Evolutionary conservation across 768 basidiomycete species (phyloP).

Genomic region (Hypholoma fasciculare): DNA sequence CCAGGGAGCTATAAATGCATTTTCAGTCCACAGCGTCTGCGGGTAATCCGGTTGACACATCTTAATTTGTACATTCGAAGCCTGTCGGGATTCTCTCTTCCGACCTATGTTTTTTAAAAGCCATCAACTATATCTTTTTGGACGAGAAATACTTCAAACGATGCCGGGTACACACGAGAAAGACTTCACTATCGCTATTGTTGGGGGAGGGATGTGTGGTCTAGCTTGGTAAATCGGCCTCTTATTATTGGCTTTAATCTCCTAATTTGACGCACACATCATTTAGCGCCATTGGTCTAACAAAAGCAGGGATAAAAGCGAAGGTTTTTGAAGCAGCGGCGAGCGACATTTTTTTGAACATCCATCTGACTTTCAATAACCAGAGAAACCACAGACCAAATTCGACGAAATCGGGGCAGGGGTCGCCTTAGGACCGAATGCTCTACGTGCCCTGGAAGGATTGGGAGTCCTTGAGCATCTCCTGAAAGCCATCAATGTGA

Average conservation of each 20-base stretch:
- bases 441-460: constrained; percentile 41
- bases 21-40: no score
- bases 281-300: constrained; percentile 41
- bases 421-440: constrained; percentile 57
- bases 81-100: no score
- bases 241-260: neutral
- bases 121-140: neutral
- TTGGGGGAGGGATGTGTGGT: constrained; percentile 59
- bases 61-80: no score
- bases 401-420: constrained; percentile 59
- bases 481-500: constrained; percentile 31
- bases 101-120: neutral
- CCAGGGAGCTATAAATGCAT: no score
- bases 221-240: constrained; percentile 32
- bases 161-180: constrained; percentile 16
- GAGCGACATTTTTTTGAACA: neutral
- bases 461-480: constrained; percentile 46
- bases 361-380: neutral
- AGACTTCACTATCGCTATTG: constrained; percentile 49
- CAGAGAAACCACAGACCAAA: constrained; percentile 29
- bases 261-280: neutral
- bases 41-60: no score
- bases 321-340: constrained; percentile 58
- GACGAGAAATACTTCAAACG: neutral
- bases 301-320: constrained; percentile 40